Base-by-base conservation (phyloP, 768 basidiomycete species). In the Cubamyces lactineus region DNA sequence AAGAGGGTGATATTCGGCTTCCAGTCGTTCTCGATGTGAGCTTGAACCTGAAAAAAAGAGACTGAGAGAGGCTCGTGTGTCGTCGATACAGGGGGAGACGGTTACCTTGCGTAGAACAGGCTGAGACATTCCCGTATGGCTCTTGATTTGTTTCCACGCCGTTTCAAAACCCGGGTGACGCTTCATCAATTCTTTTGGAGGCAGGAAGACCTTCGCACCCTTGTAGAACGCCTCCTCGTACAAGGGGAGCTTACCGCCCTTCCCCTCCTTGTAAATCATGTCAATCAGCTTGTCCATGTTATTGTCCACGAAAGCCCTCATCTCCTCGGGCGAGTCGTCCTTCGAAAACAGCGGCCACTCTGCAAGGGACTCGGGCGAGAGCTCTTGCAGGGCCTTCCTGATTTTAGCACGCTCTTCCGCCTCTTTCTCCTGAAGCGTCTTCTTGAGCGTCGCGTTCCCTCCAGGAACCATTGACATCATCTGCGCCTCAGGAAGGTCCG, bases 141-240 rank as follows among this genome's bases (percentile, higher is more conserved):
- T 30, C 53, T 13, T 21, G 13, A 43, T n/a, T 30, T 24, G 5
- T 21, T 15, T 60, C 41, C 65, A 62, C 43, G 63, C 68, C 19
- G 57, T 41, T 9, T 65, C 66, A 39, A 73, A 71, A 15, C 68
- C 69, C 4, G 69, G 66, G 57, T 73, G 71, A 21, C 64, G 63
- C 12, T 43, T 46, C 59, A 66, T 61, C 17, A 75, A 48, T 21
- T 69, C 67, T 17, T 59, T 46, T 17, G 71, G 71, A 9, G 73
- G 72, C 9, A 75, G 49, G 50, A 67, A 69, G 1, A 57, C 66
- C 21, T 67, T 69, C 28, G 69, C 59, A 1, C 7, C 24, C 59
- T 64, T 47, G 59, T 71, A 74, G 70, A 70, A 72, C n/a, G 34
- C 61, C 39, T 65, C 54, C 57, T 74, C 72, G 19, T 55, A 24